Evolutionary conservation across 331 rosid species (phyloP).

Genomic region (Acacia concinna): DNA sequence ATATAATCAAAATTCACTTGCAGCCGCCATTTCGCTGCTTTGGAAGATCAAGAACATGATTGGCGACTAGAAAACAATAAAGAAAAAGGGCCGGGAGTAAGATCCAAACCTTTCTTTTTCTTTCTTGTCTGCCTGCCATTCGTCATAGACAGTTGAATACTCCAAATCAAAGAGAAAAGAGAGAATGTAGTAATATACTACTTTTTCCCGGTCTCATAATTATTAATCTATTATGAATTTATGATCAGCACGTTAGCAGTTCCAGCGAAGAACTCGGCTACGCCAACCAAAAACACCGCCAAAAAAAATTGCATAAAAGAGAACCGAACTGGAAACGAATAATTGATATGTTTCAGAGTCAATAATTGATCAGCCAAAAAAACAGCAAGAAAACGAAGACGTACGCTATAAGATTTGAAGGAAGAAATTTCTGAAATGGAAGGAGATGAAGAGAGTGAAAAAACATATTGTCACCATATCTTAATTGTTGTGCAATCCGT

Average conservation of each 20-base stretch:
- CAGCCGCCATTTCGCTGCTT: constrained; percentile 37
- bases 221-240: constrained; percentile 26
- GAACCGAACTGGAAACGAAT: background rate
- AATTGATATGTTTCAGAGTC: background rate
- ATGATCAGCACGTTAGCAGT: constrained; percentile 26
- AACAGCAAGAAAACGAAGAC: background rate
- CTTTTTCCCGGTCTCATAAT: background rate
- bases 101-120: constrained; percentile 39
- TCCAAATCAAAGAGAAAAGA: constrained; percentile 28
- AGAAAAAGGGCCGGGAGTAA: constrained; percentile 28
- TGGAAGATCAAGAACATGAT: constrained; percentile 46
- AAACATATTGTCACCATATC: background rate
- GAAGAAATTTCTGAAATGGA: background rate
- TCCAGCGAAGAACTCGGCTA: constrained; percentile 33
- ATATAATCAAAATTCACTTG: constrained; percentile 27
- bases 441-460: background rate
- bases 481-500: too few relatives aligned
- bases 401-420: background rate
- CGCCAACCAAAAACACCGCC: constrained; percentile 31
- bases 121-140: constrained; percentile 10
- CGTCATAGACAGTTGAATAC: constrained; percentile 39
- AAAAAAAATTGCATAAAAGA: background rate
- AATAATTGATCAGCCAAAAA: background rate
- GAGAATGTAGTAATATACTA: constrained; percentile 20
- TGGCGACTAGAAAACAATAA: constrained; percentile 40